Base-by-base conservation (phyloP, 75 land plant genomes). In the Picea sitchensis region DNA sequence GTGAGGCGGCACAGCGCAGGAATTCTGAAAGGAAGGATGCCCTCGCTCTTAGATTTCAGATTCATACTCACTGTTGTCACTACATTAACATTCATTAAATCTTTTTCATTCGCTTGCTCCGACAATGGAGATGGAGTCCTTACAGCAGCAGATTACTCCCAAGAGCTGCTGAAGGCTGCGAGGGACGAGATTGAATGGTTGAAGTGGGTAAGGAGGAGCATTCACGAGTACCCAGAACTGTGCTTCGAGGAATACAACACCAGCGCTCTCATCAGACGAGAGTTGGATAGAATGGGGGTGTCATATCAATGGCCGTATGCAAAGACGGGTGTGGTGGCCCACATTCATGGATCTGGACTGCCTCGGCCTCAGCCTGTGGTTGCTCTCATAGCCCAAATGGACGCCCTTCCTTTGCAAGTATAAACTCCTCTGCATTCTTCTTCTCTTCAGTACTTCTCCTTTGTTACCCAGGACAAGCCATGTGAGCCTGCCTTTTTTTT, bases 371-470 rank as follows among this genome's bases (percentile, higher is more conserved):
- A 36, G 38, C 81, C 87, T 41, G 38, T 78, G 5, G 85, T 85
- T 57, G 84, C 87, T 26, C 81, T 85, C 18, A 59, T 84, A 47
- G 87, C 87, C 3, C 84, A 85, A 56, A 85, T 85, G 87, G 84
- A 85, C 59, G 87, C 84, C 30, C 87, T 85, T 41, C 81, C 87
- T 9, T 59, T 85, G 62, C 81, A 85, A 78, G 87, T 85, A 68
- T 34, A 13, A 36, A 36, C 38, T 36, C 38, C 38, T 36, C 38
- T 26, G 38, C 38, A 36, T 36, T 36, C 38, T 2, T 36, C 38
- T 36, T 36, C 38, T 36, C 38, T 2, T 36, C 38, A 2, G 38
- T 36, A 3, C 38, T 36, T 36, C 38, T 36, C 38, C 38, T 36
- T 3, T 36, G 38, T 36, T 36, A 36, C 38, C 38, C 3, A 36